Evolutionary conservation across 108 stramenopile genomes (phyloP), one percentile per base, ranked within the genome.

Genomic region (Cyclotella distinguenda): DNA sequence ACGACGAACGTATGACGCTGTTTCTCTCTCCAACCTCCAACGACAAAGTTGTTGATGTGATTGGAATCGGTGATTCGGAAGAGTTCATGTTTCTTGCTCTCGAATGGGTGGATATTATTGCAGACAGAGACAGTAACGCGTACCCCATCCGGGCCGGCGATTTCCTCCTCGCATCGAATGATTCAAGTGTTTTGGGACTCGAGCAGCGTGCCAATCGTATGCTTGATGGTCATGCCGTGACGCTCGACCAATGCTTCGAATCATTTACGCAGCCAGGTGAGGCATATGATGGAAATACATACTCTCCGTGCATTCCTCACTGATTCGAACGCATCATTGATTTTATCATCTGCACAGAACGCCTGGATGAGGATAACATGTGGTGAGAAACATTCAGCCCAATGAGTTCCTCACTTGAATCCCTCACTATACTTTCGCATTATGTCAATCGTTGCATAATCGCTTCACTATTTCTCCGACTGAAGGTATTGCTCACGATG

Each of bases 401-500:
- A n/a, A n/a, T n/a, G n/a, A n/a, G n/a, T n/a, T n/a, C n/a, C n/a
- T n/a, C n/a, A n/a, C n/a, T n/a, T n/a, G n/a, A n/a, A n/a, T n/a
- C n/a, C n/a, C n/a, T n/a, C n/a, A n/a, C n/a, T n/a, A n/a, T n/a
- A n/a, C n/a, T n/a, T n/a, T n/a, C n/a, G n/a, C n/a, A n/a, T n/a
- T n/a, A n/a, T n/a, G n/a, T n/a, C n/a, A n/a, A n/a, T n/a, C n/a
- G n/a, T n/a, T n/a, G n/a, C n/a, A n/a, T n/a, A n/a, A n/a, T n/a
- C n/a, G n/a, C n/a, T n/a, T n/a, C n/a, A n/a, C n/a, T n/a, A n/a
- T n/a, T n/a, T n/a, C n/a, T n/a, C n/a, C n/a, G n/a, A n/a, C n/a
- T n/a, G n/a, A n/a, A n/a, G 91, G 84, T 97, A 95, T 70, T 97
- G 97, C 68, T 68, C 84, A 0, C 73, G 67, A 10, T 99, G 98